A percentile compares a stretch with the other conserved stretches of the same genome.
These are phyloP conservation scores for Helicocarpus griseus DNA, from an alignment of 2,329 filamentous ascomycete species.

Conservation along the genomic window DNA sequence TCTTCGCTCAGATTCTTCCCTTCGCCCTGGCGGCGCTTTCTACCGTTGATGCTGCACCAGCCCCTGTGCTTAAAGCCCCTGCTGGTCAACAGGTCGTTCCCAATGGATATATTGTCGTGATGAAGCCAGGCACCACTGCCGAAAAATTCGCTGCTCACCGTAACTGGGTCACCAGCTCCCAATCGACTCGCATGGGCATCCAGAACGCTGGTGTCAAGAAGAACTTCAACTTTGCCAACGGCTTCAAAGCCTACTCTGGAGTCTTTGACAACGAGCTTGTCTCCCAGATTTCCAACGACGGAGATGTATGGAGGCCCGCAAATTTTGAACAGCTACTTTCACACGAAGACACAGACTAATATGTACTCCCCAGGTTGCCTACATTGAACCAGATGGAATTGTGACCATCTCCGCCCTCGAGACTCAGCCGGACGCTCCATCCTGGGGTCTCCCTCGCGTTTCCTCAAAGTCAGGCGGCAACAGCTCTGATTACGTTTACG, in stretches of 20 bases:
- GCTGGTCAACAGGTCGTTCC: background rate
- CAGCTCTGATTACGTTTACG: slow-evolving; percentile 28
- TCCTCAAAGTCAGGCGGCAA: slow-evolving; percentile 18
- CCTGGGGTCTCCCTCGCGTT: slow-evolving; percentile 29
- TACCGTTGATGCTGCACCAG: slow-evolving; percentile 7
- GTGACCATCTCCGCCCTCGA: slow-evolving; percentile 1
- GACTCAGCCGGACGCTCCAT: slow-evolving; percentile 18
- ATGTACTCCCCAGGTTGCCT: slow-evolving; percentile 9
- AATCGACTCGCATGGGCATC: background rate
- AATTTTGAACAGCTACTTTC: background rate
- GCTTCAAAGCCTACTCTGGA: slow-evolving; percentile 4
- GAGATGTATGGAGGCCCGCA: slow-evolving; percentile 5
- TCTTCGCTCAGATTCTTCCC: slow-evolving; percentile 7
- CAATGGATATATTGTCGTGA: slow-evolving; percentile 2
- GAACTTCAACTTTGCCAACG: background rate
- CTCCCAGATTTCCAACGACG: background rate
- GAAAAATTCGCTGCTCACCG: slow-evolving; percentile 1
- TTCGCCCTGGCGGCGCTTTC: slow-evolving; percentile 9
- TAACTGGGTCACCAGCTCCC: background rate
- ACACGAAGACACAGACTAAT: background rate
- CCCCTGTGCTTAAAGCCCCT: background rate
- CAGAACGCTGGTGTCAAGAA: background rate
- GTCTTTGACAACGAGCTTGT: background rate
- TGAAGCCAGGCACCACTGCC: background rate
- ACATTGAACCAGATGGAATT: slow-evolving; percentile 10